Evolutionary conservation across 176 grass and related monocot species (phyloP).

Genomic region (Carex scoparia): DNA sequence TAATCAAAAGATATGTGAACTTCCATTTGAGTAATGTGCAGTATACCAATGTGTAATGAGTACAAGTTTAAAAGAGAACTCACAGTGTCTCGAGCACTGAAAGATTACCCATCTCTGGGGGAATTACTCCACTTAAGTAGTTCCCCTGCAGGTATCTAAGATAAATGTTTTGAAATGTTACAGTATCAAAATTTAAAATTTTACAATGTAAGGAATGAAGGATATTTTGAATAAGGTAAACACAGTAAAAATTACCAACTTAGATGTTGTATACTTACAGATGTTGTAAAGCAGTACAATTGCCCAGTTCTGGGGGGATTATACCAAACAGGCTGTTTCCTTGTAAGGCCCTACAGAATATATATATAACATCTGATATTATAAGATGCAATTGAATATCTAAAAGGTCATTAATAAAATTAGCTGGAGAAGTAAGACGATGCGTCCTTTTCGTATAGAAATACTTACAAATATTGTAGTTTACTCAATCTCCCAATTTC

Average conservation of each 20-base stretch:
- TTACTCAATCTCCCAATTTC: constrained; percentile 89
- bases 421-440: constrained; percentile 11
- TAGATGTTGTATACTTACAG: constrained; percentile 51
- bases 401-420: background rate
- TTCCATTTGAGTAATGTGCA: constrained; percentile 4
- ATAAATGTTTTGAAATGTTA: constrained; percentile 33
- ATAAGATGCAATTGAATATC: constrained; percentile 3
- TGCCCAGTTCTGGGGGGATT: constrained; percentile 87
- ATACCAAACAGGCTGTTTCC: constrained; percentile 91
- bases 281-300: constrained; percentile 74
- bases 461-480: constrained; percentile 69
- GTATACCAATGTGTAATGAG: background rate
- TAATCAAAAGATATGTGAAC: constrained; percentile 10
- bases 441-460: background rate
- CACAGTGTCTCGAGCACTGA: constrained; percentile 66
- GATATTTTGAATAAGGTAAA: constrained; percentile 2
- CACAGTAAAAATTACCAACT: background rate
- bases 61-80: constrained; percentile 36
- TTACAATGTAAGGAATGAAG: background rate
- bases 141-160: constrained; percentile 85
- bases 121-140: constrained; percentile 92
- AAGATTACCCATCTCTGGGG: constrained; percentile 74
- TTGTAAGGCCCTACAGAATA: constrained; percentile 60
- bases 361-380: constrained; percentile 22
- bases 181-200: background rate